Percentiles rank a stretch among this genome's conserved stretches.
Conservation (phyloP, 2,329 filamentous ascomycete genomes). For the Colletotrichum abscissum region DNA sequence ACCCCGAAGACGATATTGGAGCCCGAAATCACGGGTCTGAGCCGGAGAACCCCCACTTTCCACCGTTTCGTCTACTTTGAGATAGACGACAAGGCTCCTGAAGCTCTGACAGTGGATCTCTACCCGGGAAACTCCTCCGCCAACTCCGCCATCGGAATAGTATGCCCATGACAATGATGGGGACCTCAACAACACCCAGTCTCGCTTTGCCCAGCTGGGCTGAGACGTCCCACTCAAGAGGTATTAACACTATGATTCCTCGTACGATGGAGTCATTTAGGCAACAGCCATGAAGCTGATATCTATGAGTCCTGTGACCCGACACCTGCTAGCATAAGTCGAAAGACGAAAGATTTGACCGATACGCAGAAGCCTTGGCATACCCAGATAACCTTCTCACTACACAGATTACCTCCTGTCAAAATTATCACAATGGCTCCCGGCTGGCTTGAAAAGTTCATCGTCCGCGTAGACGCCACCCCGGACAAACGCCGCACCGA, state of each 20-base stretch:
- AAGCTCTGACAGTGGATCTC: background rate
- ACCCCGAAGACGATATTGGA: background rate
- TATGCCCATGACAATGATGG: background rate
- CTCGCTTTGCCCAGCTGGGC: background rate
- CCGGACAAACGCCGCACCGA: constrained; percentile 17
- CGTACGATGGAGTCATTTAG: background rate
- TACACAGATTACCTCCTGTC: background rate
- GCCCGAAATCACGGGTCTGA: background rate
- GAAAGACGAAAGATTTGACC: background rate
- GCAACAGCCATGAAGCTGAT: background rate
- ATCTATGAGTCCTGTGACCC: background rate
- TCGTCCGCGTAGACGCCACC: constrained; percentile 9
- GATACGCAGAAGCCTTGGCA: background rate
- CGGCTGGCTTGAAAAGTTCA: constrained; percentile 22
- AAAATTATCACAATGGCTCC: constrained; percentile 1
- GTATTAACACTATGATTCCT: background rate
- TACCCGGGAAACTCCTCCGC: background rate
- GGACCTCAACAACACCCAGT: background rate
- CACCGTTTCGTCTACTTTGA: background rate
- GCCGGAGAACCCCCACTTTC: background rate
- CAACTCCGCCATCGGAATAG: background rate
- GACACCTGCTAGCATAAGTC: background rate
- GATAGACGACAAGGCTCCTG: background rate
- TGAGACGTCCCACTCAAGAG: background rate
- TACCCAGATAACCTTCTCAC: background rate